A percentile compares a stretch with the other conserved stretches of the same genome.
phyloP scores from a whole-genome alignment of 108 stramenopile genomes.

The Conticribra weissflogii region DNA sequence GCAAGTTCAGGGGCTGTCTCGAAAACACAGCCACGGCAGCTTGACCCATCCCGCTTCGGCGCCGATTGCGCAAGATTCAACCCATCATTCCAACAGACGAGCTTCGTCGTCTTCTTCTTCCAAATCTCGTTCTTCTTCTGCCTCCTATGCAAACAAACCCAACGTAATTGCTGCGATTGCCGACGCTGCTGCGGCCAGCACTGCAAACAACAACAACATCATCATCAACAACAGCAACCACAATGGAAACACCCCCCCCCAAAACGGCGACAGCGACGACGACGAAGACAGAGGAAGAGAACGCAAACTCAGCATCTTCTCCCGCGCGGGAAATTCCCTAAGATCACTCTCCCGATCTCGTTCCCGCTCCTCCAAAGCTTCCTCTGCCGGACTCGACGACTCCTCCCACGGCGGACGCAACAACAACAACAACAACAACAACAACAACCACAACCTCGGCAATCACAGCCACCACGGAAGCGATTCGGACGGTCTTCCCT shows the following conservation, averaged over 20 bases:
- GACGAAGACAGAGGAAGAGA: not conserved
- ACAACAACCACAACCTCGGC: not conserved
- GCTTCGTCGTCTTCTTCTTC: too few species aligned
- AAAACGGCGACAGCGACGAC: not conserved
- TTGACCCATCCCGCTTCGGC: not conserved
- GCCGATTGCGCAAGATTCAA: not conserved
- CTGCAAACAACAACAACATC: not conserved
- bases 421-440: not conserved
- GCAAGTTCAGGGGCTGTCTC: not conserved
- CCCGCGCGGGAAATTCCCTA: slow-evolving; percentile 22
- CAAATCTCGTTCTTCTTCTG: too few species aligned
- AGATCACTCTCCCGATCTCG: slow-evolving; percentile 34
- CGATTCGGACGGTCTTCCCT: not conserved
- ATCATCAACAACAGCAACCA: not conserved
- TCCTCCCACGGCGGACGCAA: not conserved
- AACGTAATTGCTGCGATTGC: too few species aligned
- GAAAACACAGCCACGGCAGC: not conserved
- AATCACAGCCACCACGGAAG: not conserved
- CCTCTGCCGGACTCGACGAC: not conserved
- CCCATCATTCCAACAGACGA: too few species aligned
- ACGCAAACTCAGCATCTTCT: slow-evolving; percentile 1
- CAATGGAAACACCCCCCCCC: not conserved
- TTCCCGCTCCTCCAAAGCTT: slow-evolving; percentile 10
- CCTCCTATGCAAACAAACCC: too few species aligned
- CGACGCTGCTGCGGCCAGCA: not conserved